Percentiles rank a stretch among this genome's conserved stretches.
Conservation (phyloP, 257 asterid genomes). For the Salvia splendens region DNA sequence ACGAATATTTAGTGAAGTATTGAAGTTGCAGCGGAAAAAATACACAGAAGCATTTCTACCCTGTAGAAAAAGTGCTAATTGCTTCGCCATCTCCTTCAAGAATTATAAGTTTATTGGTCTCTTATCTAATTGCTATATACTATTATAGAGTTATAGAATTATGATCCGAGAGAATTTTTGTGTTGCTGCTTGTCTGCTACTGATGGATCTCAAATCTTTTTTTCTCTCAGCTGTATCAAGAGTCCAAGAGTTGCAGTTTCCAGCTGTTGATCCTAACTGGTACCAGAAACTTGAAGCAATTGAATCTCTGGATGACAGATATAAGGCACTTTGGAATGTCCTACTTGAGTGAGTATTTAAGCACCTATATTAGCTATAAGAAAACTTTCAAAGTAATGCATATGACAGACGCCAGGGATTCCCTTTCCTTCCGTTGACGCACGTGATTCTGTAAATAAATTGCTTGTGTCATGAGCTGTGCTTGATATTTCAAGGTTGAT, state of each 20-base stretch:
- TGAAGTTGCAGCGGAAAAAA: conserved; percentile 16
- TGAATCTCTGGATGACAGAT: conserved; percentile 65
- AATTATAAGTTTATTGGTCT: conserved; percentile 12
- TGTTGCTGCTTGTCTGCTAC: conserved; percentile 23
- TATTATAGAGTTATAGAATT: background rate
- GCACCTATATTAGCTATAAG: conserved; percentile 16
- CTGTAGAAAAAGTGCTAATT: background rate
- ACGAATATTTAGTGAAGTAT: conserved; percentile 9
- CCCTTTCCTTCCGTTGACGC: background rate
- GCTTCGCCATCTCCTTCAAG: conserved; percentile 15
- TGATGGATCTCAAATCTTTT: conserved; percentile 28
- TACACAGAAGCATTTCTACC: background rate
- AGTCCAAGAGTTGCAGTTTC: conserved; percentile 59
- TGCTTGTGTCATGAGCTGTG: conserved; percentile 15
- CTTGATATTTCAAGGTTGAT: conserved; percentile 15
- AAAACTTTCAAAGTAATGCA: background rate
- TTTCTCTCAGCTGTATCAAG: conserved; percentile 42
- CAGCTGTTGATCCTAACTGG: conserved; percentile 63
- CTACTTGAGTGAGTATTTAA: conserved; percentile 64
- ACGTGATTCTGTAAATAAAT: background rate
- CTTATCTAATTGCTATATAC: conserved; percentile 14
- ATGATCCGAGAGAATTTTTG: conserved; percentile 21
- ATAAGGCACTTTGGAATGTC: conserved; percentile 66
- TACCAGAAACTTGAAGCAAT: conserved; percentile 70
- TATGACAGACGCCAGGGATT: conserved; percentile 12